Evolutionary conservation across 1,284 basidiomycete species (phyloP), one percentile per base, ranked within the genome.

Genomic region (Hortiboletus rubellus): DNA sequence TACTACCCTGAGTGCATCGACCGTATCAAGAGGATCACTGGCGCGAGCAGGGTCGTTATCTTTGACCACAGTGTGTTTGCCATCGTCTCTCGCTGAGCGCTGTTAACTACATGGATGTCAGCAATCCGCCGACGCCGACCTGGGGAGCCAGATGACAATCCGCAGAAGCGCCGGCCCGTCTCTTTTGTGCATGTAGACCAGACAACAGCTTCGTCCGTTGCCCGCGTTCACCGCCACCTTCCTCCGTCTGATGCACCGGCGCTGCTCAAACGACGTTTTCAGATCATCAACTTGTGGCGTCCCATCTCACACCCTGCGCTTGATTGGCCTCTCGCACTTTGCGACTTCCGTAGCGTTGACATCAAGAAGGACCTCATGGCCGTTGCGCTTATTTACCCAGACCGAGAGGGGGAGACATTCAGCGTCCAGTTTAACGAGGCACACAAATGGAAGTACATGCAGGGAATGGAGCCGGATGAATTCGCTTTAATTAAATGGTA

Each of bases 221-320:
- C 72, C 3, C 80, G 83, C 7, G 81, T 87, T 12, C 74, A 75
- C 42, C 76, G 79, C 9, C 34, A 36, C 37, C 77, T 83, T 18
- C 80, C 82, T 0, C 64, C 75, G 0, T 67, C 69, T 4, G 81
- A 84, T 31, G 82, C 76, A 0, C 77, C 77, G 0, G 50, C 52
- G 18, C 11, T 66, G 48, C 58, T 72, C 71, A 55, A 69, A 50
- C 66, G 66, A 2, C 82, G 86, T 37, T 84, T 79, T 38, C 80
- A 80, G 58, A 76, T 84, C 51, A 57, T 84, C 69, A 83, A 84
- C 66, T 68, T 84, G 57, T 84, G 83, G 83, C 73, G 81, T 18
- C 82, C 82, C 2, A 77, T 84, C 59, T 69, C 73, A 34, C 71
- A 78, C 47, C 66, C 77, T 3, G 82, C 77, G 14, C 67, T 74